phyloP scores from a whole-genome alignment of 163 green algal genomes.

The Picocystis sp. region DNA sequence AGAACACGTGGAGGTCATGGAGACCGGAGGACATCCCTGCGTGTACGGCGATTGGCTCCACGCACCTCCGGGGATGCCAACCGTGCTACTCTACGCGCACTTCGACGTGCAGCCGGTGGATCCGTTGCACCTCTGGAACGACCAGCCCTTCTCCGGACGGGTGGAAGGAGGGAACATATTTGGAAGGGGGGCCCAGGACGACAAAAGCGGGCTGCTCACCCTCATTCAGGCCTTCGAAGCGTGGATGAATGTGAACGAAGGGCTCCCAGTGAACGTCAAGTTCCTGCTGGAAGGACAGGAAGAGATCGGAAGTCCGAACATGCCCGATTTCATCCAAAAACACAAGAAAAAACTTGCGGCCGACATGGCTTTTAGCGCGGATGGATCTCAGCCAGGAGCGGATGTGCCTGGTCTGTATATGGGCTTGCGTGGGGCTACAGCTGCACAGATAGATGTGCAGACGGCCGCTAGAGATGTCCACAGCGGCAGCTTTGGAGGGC shows the following conservation, averaged over 20 bases:
- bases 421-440: conserved; percentile 12
- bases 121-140: conserved; percentile 24
- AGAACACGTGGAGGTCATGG: conserved; percentile 16
- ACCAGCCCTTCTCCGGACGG: conserved; percentile 16
- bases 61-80: conserved; percentile 15
- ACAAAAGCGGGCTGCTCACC: conserved; percentile 26
- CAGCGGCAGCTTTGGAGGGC: conserved; percentile 29
- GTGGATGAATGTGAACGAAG: conserved; percentile 8
- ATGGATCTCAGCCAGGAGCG: conserved; percentile 11
- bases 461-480: conserved; percentile 31
- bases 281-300: conserved; percentile 24
- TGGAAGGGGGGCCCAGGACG: conserved; percentile 29
- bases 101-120: conserved; percentile 44
- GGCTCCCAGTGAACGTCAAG: conserved; percentile 24
- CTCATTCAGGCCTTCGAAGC: conserved; percentile 22
- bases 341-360: background rate
- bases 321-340: conserved; percentile 3
- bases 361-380: conserved; percentile 14
- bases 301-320: conserved; percentile 25
- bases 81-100: conserved; percentile 38
- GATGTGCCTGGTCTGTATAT: conserved; percentile 5
- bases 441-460: conserved; percentile 18
- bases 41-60: conserved; percentile 34
- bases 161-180: conserved; percentile 18
- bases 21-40: conserved; percentile 24